Evolutionary conservation across 2,329 filamentous ascomycete species (phyloP).

Genomic region (Cytospora leucostoma): DNA sequence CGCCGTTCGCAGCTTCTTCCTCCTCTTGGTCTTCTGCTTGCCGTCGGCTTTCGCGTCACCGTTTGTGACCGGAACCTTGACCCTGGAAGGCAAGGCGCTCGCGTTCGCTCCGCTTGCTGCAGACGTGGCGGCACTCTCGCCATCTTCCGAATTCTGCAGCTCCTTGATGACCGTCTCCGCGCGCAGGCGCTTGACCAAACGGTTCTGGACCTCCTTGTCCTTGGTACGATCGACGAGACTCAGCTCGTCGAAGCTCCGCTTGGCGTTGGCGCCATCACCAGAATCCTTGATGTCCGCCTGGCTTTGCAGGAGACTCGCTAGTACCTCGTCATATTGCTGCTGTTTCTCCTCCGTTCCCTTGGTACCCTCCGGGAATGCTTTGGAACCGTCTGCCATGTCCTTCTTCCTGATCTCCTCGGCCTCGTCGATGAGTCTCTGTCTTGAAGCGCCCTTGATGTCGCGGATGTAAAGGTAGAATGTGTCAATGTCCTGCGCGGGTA

Average conservation of each 20-base stretch:
- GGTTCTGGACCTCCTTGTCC: constrained; percentile 54
- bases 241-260: constrained; percentile 53
- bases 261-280: constrained; percentile 36
- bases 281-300: constrained; percentile 42
- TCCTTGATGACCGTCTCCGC: constrained; percentile 60
- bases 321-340: constrained; percentile 58
- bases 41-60: constrained; percentile 24
- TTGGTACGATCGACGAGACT: constrained; percentile 52
- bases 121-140: constrained; percentile 39
- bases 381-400: constrained; percentile 53
- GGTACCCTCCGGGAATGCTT: constrained; percentile 52
- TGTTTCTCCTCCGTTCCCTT: constrained; percentile 52
- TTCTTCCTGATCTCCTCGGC: constrained; percentile 63
- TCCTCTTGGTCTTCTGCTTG: constrained; percentile 50
- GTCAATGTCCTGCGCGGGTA: constrained; percentile 70
- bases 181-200: constrained; percentile 64
- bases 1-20: constrained; percentile 53
- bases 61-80: constrained; percentile 29
- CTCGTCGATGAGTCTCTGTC: constrained; percentile 66
- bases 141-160: constrained; percentile 49
- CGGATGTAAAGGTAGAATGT: constrained; percentile 76
- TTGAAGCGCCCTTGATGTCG: constrained; percentile 74
- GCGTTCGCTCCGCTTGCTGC: constrained; percentile 34
- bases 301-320: constrained; percentile 49
- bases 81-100: constrained; percentile 32